These are phyloP conservation scores for Cutaneotrichosporon cyanovorans DNA, from an alignment of 1,284 basidiomycete genomes.

Conservation along the genomic window DNA sequence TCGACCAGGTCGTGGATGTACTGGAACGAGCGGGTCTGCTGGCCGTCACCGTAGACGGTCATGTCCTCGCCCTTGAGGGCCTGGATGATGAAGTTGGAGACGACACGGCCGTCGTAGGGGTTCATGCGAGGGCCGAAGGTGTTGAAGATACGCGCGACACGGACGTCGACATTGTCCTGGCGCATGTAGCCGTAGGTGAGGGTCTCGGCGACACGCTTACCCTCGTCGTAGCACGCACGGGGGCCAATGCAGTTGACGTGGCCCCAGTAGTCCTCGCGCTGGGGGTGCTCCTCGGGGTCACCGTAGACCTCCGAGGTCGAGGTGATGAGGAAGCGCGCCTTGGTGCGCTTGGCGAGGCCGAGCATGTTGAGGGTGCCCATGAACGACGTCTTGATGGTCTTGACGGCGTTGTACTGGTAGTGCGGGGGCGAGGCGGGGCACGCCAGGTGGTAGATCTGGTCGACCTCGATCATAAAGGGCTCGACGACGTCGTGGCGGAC, in stretches of 20 bases:
- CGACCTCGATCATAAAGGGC: conserved; percentile 94
- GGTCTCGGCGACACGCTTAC: conserved; percentile 90
- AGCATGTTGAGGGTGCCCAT: conserved; percentile 97
- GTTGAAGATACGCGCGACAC: conserved; percentile 94
- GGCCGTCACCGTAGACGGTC: conserved; percentile 94
- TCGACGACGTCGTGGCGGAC: conserved; percentile 95
- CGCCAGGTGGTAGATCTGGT: conserved; percentile 94
- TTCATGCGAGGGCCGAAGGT: conserved; percentile 61
- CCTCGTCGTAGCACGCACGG: conserved; percentile 97
- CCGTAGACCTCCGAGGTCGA: conserved; percentile 94
- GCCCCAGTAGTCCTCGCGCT: conserved; percentile 93
- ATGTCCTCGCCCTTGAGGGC: conserved; percentile 91
- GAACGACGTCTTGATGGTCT: conserved; percentile 97
- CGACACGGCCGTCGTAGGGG: conserved; percentile 89
- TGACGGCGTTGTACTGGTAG: conserved; percentile 91
- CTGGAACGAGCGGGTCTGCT: conserved; percentile 93
- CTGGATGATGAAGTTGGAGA: conserved; percentile 97
- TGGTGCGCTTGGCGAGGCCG: conserved; percentile 92
- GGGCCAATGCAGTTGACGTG: conserved; percentile 97
- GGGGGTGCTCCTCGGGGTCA: conserved; percentile 93
- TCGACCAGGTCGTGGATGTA: conserved; percentile 57
- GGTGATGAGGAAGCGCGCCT: conserved; percentile 90
- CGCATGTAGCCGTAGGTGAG: conserved; percentile 89
- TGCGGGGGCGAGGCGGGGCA: conserved; percentile 93
- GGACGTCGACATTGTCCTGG: conserved; percentile 89